Percentiles rank a stretch among this genome's conserved stretches.
Conservation (phyloP, 2,329 filamentous ascomycete genomes). For the Pseudogymnoascus sp. region DNA sequence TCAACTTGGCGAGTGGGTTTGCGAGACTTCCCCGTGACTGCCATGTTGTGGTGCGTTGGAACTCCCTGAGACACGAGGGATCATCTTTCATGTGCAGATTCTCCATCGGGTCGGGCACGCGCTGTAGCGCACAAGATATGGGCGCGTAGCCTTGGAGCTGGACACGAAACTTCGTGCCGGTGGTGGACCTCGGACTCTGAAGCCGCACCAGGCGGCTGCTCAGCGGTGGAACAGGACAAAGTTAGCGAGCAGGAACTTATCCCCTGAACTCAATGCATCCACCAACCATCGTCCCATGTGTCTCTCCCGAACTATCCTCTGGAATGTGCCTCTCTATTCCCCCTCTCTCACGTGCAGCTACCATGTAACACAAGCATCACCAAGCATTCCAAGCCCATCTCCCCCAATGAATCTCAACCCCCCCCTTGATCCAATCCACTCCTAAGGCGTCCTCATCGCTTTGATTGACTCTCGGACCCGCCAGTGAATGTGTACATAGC, state of each 20-base stretch:
- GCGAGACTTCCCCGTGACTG: background rate
- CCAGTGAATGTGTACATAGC: background rate
- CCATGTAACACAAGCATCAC: background rate
- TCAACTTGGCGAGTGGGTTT: background rate
- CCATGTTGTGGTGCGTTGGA: background rate
- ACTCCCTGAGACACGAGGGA: background rate
- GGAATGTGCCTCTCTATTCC: background rate
- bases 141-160: background rate
- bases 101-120: background rate
- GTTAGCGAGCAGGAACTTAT: background rate
- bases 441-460: background rate
- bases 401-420: background rate
- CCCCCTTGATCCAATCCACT: too few relatives aligned
- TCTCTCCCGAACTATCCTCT: background rate
- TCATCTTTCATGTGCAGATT: background rate
- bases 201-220: background rate
- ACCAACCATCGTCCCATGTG: background rate
- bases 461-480: background rate
- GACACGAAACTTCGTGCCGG: background rate
- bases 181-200: background rate
- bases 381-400: background rate
- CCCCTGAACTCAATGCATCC: background rate
- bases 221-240: background rate
- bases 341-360: background rate
- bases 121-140: background rate